These are phyloP conservation scores for Lachancea sp. DNA, from an alignment of 805 yeast species.

Conservation along the genomic window DNA sequence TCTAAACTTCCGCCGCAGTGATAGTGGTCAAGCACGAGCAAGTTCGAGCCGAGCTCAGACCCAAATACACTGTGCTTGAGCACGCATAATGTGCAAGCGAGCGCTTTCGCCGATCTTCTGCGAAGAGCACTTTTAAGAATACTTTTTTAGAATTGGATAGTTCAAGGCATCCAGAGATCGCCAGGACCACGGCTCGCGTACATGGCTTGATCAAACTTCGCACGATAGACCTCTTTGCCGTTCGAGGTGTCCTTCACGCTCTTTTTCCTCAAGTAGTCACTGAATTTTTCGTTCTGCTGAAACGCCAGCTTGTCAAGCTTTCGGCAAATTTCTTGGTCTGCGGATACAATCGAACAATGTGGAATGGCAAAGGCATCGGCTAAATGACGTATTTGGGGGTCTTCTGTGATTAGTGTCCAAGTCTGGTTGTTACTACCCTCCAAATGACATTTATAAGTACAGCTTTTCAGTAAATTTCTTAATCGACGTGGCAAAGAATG, in stretches of 20 bases:
- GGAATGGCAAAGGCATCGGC: conserved; percentile 49
- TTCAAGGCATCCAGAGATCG: conserved; percentile 49
- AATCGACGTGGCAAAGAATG: conserved; percentile 46
- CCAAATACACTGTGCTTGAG: too few species aligned
- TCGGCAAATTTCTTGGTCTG: conserved; percentile 24
- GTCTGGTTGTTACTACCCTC: conserved; percentile 22
- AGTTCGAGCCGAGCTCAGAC: too few species aligned
- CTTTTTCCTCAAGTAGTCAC: conserved; percentile 18
- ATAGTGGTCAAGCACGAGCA: too few species aligned
- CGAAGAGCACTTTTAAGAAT: too few species aligned
- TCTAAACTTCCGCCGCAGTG: too few species aligned
- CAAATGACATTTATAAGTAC: conserved; percentile 46
- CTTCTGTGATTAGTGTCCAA: conserved; percentile 63
- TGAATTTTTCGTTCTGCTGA: conserved; percentile 22
- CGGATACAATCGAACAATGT: conserved; percentile 34
- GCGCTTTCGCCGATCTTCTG: too few species aligned
- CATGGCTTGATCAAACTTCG: conserved; percentile 41
- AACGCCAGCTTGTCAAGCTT: conserved; percentile 23
- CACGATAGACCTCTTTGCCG: conserved; percentile 36
- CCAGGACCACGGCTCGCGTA: conserved; percentile 61
- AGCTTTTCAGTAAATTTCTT: conserved; percentile 50
- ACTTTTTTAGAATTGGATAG: too few species aligned
- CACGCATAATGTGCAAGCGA: too few species aligned
- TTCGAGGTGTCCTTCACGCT: conserved; percentile 18
- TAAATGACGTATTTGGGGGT: conserved; percentile 46